phyloP scores from a whole-genome alignment of 495 filamentous ascomycete species.

The Hypoxylon rickii region DNA sequence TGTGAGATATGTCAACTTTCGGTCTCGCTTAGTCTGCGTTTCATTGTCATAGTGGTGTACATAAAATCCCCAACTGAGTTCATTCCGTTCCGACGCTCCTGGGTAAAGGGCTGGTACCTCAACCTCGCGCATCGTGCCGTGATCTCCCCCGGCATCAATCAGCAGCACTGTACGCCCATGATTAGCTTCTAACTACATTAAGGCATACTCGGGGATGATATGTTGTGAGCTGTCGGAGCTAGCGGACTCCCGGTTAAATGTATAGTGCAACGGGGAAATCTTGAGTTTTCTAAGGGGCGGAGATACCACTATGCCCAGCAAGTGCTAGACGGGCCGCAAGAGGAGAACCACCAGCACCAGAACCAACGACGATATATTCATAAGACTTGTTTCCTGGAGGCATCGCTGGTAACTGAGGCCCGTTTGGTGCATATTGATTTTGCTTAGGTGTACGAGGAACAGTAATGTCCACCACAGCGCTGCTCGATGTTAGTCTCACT shows the following conservation, averaged over 20 bases:
- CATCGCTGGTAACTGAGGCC: slow-evolving; percentile 13
- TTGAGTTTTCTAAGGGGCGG: too few species aligned
- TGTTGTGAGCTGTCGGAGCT: too few species aligned
- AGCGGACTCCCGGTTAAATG: too few species aligned
- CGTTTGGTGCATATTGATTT: slow-evolving; percentile 22
- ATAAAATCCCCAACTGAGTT: slow-evolving; percentile 51
- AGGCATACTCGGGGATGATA: too few species aligned
- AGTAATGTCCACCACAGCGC: slow-evolving; percentile 17
- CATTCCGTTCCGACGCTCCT: slow-evolving; percentile 54
- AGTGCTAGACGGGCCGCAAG: slow-evolving; percentile 63
- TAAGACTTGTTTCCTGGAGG: slow-evolving; percentile 42
- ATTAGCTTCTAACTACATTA: not conserved
- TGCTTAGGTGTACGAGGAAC: slow-evolving; percentile 14
- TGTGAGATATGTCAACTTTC: slow-evolving; percentile 47
- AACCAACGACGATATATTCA: slow-evolving; percentile 69
- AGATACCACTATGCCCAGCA: slow-evolving; percentile 53
- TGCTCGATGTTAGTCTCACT: slow-evolving; percentile 1
- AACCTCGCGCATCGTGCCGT: slow-evolving; percentile 28
- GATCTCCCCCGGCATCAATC: slow-evolving; percentile 34
- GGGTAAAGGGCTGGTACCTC: slow-evolving; percentile 50
- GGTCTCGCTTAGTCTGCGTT: slow-evolving; percentile 41
- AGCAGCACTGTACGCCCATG: slow-evolving; percentile 19
- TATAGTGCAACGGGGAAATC: too few species aligned
- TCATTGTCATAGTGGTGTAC: slow-evolving; percentile 51
- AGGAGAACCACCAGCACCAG: slow-evolving; percentile 64